These are phyloP conservation scores for Heteromeles arbutifolia DNA, from an alignment of 306 rosid genomes.

Conservation along the genomic window DNA sequence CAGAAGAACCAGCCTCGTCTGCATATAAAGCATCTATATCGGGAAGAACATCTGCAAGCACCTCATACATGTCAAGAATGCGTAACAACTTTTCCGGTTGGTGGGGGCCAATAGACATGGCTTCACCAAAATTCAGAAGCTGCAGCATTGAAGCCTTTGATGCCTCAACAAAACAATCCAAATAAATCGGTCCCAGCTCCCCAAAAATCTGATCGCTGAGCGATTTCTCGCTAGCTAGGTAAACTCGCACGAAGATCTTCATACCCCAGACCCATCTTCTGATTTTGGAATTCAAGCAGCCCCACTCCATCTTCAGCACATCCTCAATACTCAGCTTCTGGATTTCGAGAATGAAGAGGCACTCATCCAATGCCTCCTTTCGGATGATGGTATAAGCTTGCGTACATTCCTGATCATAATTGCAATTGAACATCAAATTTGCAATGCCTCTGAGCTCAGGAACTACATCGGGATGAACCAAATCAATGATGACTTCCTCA, in stretches of 20 bases:
- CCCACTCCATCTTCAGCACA: conserved; percentile 77
- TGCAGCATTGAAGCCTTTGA: conserved; percentile 81
- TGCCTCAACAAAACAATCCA: conserved; percentile 65
- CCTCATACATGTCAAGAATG: conserved; percentile 91
- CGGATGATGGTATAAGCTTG: conserved; percentile 62
- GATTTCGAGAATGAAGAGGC: conserved; percentile 64
- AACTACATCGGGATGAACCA: conserved; percentile 57
- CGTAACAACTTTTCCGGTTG: conserved; percentile 76
- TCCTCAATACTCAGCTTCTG: conserved; percentile 84
- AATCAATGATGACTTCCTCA: conserved; percentile 57
- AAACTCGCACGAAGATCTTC: conserved; percentile 78
- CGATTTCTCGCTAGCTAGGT: conserved; percentile 78
- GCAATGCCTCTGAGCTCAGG: conserved; percentile 63
- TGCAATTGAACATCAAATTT: conserved; percentile 57
- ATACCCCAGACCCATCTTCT: conserved; percentile 75
- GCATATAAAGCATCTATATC: conserved; percentile 58
- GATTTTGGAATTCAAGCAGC: conserved; percentile 60
- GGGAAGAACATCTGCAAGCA: conserved; percentile 56
- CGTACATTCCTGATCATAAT: conserved; percentile 64
- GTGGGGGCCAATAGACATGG: conserved; percentile 90
- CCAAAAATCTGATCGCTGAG: conserved; percentile 71
- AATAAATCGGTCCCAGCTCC: conserved; percentile 42
- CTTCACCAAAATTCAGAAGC: conserved; percentile 83
- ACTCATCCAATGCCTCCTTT: conserved; percentile 80
- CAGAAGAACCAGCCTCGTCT: conserved; percentile 61